Percentiles rank a stretch among this genome's conserved stretches.
phyloP scores from a whole-genome alignment of 306 rosid genomes.

The Oxytropis ochrocephala region DNA sequence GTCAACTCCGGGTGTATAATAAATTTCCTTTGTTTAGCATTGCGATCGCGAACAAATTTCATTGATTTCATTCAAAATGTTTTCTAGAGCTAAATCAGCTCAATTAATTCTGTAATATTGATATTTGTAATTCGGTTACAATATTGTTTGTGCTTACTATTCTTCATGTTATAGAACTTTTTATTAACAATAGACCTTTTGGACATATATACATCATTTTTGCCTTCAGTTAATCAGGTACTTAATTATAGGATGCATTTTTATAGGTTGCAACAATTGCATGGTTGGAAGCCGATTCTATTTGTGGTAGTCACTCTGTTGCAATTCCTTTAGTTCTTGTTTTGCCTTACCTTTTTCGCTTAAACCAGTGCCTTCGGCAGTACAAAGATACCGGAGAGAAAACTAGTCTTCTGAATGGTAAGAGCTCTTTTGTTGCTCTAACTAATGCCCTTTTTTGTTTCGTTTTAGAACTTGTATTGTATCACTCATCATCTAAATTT shows the following conservation, averaged over 20 bases:
- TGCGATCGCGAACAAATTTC: not conserved
- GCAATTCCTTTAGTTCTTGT: conserved; percentile 90
- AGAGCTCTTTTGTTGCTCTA: conserved; percentile 15
- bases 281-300: conserved; percentile 99
- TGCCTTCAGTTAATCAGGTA: conserved; percentile 8
- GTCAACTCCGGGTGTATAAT: not conserved
- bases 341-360: conserved; percentile 92
- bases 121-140: conserved; percentile 4
- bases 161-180: not conserved
- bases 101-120: not conserved
- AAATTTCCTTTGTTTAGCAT: conserved; percentile 1
- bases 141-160: not conserved
- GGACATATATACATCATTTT: not conserved
- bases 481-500: not conserved
- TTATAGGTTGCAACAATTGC: conserved; percentile 96
- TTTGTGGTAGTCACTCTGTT: conserved; percentile 58
- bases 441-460: not conserved
- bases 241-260: conserved; percentile 16
- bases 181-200: not conserved
- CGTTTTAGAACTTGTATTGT: not conserved
- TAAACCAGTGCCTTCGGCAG: conserved; percentile 93
- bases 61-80: conserved; percentile 6
- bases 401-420: conserved; percentile 82
- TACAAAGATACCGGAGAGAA: conserved; percentile 91
- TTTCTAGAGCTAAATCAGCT: conserved; percentile 5